phyloP scores from a whole-genome alignment of 345 rosid genomes.

The Lumnitzera racemosa region DNA sequence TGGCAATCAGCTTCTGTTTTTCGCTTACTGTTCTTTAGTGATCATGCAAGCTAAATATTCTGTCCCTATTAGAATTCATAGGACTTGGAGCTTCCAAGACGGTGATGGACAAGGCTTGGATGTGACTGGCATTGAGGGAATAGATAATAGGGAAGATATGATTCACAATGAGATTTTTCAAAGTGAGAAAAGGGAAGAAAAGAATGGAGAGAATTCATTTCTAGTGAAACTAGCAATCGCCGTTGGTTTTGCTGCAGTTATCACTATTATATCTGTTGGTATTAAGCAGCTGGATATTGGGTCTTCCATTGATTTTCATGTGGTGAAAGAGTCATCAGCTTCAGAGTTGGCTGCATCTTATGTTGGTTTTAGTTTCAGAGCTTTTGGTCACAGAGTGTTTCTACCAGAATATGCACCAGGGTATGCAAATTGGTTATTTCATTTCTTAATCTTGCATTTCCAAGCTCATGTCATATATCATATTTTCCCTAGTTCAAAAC shows the following conservation, averaged over 20 bases:
- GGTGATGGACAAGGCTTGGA: conserved; percentile 27
- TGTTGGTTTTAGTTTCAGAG: conserved; percentile 58
- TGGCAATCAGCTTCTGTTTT: neutral
- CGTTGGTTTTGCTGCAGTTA: conserved; percentile 43
- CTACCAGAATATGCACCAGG: conserved; percentile 81
- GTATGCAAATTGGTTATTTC: conserved; percentile 18
- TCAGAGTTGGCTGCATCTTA: conserved; percentile 28
- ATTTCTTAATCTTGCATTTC: neutral
- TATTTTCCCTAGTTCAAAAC: no score
- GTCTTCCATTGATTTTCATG: conserved; percentile 44
- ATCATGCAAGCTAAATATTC: neutral
- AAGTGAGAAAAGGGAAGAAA: conserved; percentile 8
- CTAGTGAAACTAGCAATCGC: conserved; percentile 44
- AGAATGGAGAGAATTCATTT: conserved; percentile 32
- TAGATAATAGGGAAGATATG: conserved; percentile 16
- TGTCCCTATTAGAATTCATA: conserved; percentile 16
- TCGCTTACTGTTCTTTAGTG: neutral
- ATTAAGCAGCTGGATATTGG: conserved; percentile 31
- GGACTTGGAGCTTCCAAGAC: conserved; percentile 29
- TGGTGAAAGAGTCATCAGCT: conserved; percentile 43
- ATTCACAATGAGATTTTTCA: conserved; percentile 18
- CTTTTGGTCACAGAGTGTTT: conserved; percentile 59
- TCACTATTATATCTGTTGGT: conserved; percentile 36
- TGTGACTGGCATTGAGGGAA: conserved; percentile 17
- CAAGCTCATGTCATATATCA: no score